Percentiles rank a stretch among this genome's conserved stretches.
Evolutionary conservation across 2,329 filamentous ascomycete species (phyloP).

Genomic region (Cercospora sp.): DNA sequence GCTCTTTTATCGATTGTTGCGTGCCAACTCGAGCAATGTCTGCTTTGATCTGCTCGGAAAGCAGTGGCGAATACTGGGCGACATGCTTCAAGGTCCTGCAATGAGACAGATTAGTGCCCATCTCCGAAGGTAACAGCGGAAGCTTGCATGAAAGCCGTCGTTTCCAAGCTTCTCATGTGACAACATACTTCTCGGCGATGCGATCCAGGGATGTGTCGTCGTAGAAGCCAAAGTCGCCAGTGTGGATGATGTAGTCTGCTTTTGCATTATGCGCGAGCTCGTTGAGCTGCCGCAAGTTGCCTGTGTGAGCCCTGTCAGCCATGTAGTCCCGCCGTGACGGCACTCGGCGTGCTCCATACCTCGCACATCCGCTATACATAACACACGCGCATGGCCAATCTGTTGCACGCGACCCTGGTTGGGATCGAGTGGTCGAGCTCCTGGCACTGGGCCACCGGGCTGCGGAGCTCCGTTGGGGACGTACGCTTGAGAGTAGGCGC

Average conservation of each 20-base stretch:
- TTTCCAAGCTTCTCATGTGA: neutral
- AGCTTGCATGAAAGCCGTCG: neutral
- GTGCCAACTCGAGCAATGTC: constrained; percentile 68
- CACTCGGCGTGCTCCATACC: constrained; percentile 39
- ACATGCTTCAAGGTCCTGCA: constrained; percentile 92
- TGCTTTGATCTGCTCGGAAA: constrained; percentile 72
- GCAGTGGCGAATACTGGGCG: constrained; percentile 94
- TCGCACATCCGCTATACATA: constrained; percentile 56
- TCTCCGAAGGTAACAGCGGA: neutral
- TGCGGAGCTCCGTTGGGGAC: constrained; percentile 47
- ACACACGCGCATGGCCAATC: constrained; percentile 49
- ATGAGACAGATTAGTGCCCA: neutral
- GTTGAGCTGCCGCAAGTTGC: constrained; percentile 92
- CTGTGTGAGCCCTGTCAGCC: constrained; percentile 50
- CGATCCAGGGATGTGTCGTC: constrained; percentile 92
- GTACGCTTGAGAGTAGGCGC: constrained; percentile 51
- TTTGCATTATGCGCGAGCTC: constrained; percentile 92
- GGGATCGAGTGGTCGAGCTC: constrained; percentile 50
- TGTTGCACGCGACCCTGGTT: constrained; percentile 56
- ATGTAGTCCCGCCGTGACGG: neutral
- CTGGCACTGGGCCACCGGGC: constrained; percentile 40
- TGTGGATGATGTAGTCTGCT: constrained; percentile 97
- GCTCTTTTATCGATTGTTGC: constrained; percentile 71
- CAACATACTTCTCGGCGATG: constrained; percentile 90
- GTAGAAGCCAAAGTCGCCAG: constrained; percentile 98